Percentiles rank a stretch among this genome's conserved stretches.
These are phyloP conservation scores for Thraustotheca clavata DNA, from an alignment of 352 stramenopile species.

Conservation along the genomic window DNA sequence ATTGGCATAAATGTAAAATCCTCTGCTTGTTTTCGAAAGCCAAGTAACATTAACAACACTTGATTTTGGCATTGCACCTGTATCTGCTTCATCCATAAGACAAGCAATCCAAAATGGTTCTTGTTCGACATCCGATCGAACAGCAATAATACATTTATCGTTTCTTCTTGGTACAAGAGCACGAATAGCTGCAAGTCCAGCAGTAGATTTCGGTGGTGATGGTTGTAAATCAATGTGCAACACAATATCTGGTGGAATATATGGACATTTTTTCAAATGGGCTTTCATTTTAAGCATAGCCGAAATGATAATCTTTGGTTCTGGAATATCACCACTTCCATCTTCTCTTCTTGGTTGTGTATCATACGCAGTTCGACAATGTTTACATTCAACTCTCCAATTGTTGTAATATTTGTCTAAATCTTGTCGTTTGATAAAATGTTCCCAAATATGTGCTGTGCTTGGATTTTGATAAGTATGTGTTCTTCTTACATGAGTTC, in stretches of 20 bases:
- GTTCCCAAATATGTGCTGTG: constrained; percentile 15
- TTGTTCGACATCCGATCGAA: constrained; percentile 3
- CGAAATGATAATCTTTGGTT: constrained; percentile 12
- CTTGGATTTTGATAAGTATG: not conserved
- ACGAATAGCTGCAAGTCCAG: constrained; percentile 3
- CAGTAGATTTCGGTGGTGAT: not conserved
- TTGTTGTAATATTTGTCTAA: constrained; percentile 20
- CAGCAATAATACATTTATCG: not conserved
- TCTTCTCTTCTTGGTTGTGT: not conserved
- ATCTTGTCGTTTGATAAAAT: constrained; percentile 9
- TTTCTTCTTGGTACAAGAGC: not conserved
- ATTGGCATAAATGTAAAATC: constrained; percentile 9
- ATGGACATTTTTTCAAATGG: constrained; percentile 13
- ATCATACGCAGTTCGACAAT: constrained; percentile 10
- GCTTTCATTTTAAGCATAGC: constrained; percentile 19
- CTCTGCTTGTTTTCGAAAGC: not conserved
- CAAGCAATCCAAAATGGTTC: constrained; percentile 11
- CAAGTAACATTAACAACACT: constrained; percentile 4
- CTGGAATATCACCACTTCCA: not conserved
- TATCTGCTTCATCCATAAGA: not conserved
- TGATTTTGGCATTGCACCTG: not conserved
- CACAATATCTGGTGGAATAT: not conserved
- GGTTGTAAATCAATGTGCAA: not conserved
- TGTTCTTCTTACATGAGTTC: not conserved
- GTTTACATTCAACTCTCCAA: constrained; percentile 20